A percentile compares a stretch with the other conserved stretches of the same genome.
These are phyloP conservation scores for Spathaspora hagerdaliae DNA, from an alignment of 805 yeast genomes.

Conservation along the genomic window DNA sequence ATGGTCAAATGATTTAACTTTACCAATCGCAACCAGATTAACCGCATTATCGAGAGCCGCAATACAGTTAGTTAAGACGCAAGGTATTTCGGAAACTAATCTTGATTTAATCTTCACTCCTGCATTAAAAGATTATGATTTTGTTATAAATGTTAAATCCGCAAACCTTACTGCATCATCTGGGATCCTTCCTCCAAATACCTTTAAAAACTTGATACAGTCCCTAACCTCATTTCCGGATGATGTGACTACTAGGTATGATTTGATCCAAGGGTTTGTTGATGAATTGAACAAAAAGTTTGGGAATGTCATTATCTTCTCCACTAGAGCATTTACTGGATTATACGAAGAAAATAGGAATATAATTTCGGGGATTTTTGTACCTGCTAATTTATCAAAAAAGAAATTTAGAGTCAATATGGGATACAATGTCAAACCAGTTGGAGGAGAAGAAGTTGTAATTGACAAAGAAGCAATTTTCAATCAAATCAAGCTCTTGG, in stretches of 20 bases:
- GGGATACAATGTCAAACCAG: conserved; percentile 71
- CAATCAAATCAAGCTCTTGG: conserved; percentile 63
- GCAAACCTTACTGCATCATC: conserved; percentile 37
- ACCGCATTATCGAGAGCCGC: conserved; percentile 86
- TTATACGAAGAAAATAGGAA: conserved; percentile 51
- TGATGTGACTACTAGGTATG: conserved; percentile 47
- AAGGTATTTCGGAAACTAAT: conserved; percentile 36
- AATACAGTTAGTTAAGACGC: conserved; percentile 44
- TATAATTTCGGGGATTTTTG: conserved; percentile 76
- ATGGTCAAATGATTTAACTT: conserved; percentile 63
- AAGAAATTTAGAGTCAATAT: conserved; percentile 76
- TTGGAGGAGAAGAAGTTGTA: conserved; percentile 46
- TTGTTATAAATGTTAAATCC: conserved; percentile 59
- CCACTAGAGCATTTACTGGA: conserved; percentile 54
- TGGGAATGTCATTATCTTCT: conserved; percentile 66
- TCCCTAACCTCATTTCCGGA: conserved; percentile 41
- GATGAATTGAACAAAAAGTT: conserved; percentile 60
- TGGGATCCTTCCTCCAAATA: conserved; percentile 53
- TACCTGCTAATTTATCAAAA: conserved; percentile 56
- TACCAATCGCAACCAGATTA: conserved; percentile 82
- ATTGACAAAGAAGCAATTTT: conserved; percentile 72
- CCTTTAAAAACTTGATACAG: conserved; percentile 59
- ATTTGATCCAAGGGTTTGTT: conserved; percentile 58
- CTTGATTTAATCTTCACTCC: conserved; percentile 69
- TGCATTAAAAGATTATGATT: conserved; percentile 79